Evolutionary conservation across 305 asterid species (phyloP), one percentile per base, ranked within the genome.

Genomic region (Fraxinus ornus): DNA sequence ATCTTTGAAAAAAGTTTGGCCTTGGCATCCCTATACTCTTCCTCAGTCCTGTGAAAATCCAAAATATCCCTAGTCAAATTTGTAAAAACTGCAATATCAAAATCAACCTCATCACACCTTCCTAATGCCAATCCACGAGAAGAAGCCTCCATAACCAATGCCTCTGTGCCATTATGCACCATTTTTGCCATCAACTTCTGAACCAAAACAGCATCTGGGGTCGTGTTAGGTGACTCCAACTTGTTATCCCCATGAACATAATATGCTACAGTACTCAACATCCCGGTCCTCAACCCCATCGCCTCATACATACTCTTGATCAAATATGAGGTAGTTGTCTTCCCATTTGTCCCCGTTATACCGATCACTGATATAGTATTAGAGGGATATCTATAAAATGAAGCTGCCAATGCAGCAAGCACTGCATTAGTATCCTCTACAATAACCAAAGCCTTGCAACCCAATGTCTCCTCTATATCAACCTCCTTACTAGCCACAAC

Each of bases 141-240:
- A 77, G 97, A 92, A 82, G 95, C 92, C 85, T 95, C 99, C 98
- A 94, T 92, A 33, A 96, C 97, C 87, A 94, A 68, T 13, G 99
- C 97, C 81, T 96, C 99, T 0, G 98, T 90, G 79, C 99, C 99
- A 79, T 96, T 96, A 80, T 92, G 92, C 82, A 86, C 89, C 98
- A 96, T 96, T 87, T 92, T 94, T 0, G 98, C 98, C 95, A 95
- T 94, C 86, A 93, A 75, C 85, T 90, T 96, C 90, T 96, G 99
- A 81, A 93, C 87, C 81, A 83, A 83, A 87, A 93, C 97, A 24
- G 95, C 88, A 85, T 96, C 98, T 0, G 94, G 90, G 30, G 89
- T 86, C 0, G 85, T 80, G 22, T 82, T 72, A 71, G 89, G 74
- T 5, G 91, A 81, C 62, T 94, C 97, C 90, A 96, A 87, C 80